phyloP scores from a whole-genome alignment of 768 basidiomycete species.

The Lactifluus hygrophoroides region DNA sequence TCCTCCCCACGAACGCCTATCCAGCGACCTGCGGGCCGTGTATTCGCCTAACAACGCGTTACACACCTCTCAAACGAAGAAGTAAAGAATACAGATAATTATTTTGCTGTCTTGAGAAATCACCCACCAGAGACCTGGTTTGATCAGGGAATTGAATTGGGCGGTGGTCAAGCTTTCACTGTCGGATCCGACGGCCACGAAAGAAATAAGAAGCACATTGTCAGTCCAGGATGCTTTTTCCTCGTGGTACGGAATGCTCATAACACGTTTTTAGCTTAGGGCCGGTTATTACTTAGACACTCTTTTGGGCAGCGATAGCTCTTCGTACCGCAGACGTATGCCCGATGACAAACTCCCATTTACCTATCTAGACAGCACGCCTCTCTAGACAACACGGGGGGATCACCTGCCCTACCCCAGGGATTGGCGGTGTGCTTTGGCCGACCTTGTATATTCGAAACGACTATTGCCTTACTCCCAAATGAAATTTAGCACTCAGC shows the following conservation, averaged over 20 bases:
- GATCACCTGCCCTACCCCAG: background rate
- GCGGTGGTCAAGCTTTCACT: slow-evolving; percentile 54
- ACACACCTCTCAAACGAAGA: slow-evolving; percentile 45
- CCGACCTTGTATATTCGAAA: slow-evolving; percentile 43
- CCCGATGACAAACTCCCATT: slow-evolving; percentile 17
- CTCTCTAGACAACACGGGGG: background rate
- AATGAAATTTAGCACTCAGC: slow-evolving; percentile 22
- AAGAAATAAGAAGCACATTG: slow-evolving; percentile 51
- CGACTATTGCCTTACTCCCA: slow-evolving; percentile 41
- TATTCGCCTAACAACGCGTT: slow-evolving; percentile 29
- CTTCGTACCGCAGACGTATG: slow-evolving; percentile 4
- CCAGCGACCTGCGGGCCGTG: slow-evolving; percentile 41
- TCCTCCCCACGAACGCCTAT: slow-evolving; percentile 54
- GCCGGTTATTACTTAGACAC: slow-evolving; percentile 34
- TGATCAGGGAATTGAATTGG: slow-evolving; percentile 52
- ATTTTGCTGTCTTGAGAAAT: slow-evolving; percentile 53
- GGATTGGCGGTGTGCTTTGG: slow-evolving; percentile 36
- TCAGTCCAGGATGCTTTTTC: slow-evolving; percentile 28
- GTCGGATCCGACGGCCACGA: slow-evolving; percentile 48
- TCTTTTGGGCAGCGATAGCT: slow-evolving; percentile 15
- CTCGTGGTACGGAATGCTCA: background rate
- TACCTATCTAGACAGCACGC: slow-evolving; percentile 2
- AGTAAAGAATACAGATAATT: slow-evolving; percentile 62
- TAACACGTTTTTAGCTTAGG: slow-evolving; percentile 28
- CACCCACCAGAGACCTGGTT: slow-evolving; percentile 52